phyloP scores from a whole-genome alignment of 352 stramenopile species.

The Pythium diclinum region DNA sequence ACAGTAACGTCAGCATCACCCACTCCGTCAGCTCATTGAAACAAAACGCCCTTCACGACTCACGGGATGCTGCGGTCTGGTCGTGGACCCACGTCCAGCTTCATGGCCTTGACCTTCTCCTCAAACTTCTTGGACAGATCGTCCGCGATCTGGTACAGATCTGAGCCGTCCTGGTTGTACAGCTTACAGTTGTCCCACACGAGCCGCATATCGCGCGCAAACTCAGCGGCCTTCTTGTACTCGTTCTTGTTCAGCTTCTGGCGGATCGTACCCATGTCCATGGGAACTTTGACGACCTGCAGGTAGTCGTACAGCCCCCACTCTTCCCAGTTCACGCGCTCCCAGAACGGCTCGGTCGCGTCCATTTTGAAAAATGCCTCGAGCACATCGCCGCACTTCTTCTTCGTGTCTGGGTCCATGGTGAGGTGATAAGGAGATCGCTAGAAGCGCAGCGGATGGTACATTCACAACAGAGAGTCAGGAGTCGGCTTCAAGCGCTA shows the following conservation, averaged over 20 bases:
- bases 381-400: conserved; percentile 76
- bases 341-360: conserved; percentile 72
- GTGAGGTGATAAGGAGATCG: neutral
- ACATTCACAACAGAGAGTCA: neutral
- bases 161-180: conserved; percentile 88
- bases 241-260: conserved; percentile 73
- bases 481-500: neutral
- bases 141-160: conserved; percentile 82
- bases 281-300: conserved; percentile 88
- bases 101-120: conserved; percentile 79
- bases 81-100: conserved; percentile 72
- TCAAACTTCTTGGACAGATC: conserved; percentile 88
- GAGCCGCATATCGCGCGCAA: conserved; percentile 81
- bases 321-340: conserved; percentile 89
- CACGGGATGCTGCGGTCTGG: conserved; percentile 71
- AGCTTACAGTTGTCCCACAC: conserved; percentile 87
- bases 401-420: conserved; percentile 80
- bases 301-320: conserved; percentile 90
- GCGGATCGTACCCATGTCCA: conserved; percentile 90
- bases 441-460: neutral
- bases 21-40: neutral
- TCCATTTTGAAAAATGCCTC: conserved; percentile 84
- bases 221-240: conserved; percentile 83
- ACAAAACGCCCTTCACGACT: conserved; percentile 9
- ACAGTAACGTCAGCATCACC: neutral